Evolutionary conservation across 1,284 basidiomycete species (phyloP).

Genomic region (Trametes versicolor): DNA sequence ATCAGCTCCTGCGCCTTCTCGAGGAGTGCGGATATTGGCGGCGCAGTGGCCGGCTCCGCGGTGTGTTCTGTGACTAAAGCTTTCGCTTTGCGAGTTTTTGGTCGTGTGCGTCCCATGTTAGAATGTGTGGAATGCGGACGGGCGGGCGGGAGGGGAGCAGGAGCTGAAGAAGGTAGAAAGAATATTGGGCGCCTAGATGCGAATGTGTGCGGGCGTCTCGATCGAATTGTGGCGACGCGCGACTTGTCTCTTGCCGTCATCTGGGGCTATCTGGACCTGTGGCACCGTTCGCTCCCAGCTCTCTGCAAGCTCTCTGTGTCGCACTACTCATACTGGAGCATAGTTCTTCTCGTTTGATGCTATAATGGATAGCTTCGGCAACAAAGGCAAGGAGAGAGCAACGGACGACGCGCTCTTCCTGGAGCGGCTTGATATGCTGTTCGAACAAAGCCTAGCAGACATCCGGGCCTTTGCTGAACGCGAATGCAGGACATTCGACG

Average conservation of each 20-base stretch:
- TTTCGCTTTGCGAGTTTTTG: slow-evolving; percentile 60
- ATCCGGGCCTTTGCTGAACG: slow-evolving; percentile 66
- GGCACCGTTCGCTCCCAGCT: neutral
- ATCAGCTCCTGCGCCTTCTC: slow-evolving; percentile 83
- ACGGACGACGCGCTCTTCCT: slow-evolving; percentile 60
- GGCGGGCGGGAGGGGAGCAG: neutral
- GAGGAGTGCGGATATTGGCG: slow-evolving; percentile 63
- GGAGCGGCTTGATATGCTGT: slow-evolving; percentile 68
- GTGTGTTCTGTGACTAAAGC: slow-evolving; percentile 45
- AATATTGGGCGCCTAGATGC: slow-evolving; percentile 35
- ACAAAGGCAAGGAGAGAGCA: slow-evolving; percentile 32
- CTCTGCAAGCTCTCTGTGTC: neutral
- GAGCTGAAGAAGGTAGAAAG: slow-evolving; percentile 17
- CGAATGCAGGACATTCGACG: slow-evolving; percentile 64
- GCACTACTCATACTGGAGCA: neutral
- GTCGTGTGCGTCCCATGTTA: slow-evolving; percentile 73
- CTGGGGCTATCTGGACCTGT: neutral
- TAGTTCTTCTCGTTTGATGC: neutral
- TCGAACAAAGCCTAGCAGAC: slow-evolving; percentile 64
- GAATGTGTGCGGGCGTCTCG: slow-evolving; percentile 13
- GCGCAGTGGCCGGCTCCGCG: slow-evolving; percentile 45
- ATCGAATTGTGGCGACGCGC: slow-evolving; percentile 21
- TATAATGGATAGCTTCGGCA: slow-evolving; percentile 11
- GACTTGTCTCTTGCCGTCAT: slow-evolving; percentile 22
- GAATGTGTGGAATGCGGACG: neutral